Conservation (phyloP, 495 filamentous ascomycete genomes). For the Zalerion maritima region DNA sequence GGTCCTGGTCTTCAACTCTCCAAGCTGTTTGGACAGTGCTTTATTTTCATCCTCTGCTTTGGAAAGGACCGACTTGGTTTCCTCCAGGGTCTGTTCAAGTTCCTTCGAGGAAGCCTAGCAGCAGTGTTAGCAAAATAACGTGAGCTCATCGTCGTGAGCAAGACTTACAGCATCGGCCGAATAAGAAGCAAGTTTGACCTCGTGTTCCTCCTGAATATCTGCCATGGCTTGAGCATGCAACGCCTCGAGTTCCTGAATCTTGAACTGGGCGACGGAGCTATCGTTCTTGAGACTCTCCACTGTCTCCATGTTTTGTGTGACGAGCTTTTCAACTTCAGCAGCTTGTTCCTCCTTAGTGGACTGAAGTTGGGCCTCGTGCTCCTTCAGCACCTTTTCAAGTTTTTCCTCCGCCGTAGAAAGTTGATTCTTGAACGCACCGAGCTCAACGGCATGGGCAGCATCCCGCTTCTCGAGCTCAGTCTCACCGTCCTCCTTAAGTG, state of each 20-base stretch:
- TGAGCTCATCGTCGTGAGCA: slow-evolving; percentile 11
- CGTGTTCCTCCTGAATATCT: slow-evolving; percentile 25
- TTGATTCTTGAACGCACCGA: slow-evolving; percentile 10
- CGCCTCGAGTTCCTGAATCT: slow-evolving; percentile 15
- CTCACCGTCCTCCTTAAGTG: slow-evolving; percentile 14
- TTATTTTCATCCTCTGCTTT: slow-evolving; percentile 11
- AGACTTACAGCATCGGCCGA: no score
- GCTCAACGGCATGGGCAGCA: slow-evolving; percentile 19
- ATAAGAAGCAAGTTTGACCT: no score
- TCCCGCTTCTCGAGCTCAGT: slow-evolving; percentile 23
- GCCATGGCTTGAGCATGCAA: slow-evolving; percentile 28
- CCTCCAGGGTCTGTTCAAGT: slow-evolving; percentile 8
- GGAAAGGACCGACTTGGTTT: slow-evolving; percentile 12
- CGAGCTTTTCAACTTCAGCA: slow-evolving; percentile 33
- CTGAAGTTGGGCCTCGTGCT: slow-evolving; percentile 14
- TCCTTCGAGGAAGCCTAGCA: slow-evolving; percentile 10
- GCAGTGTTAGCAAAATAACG: slow-evolving; percentile 10
- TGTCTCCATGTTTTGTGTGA: slow-evolving; percentile 26
- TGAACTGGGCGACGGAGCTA: slow-evolving; percentile 14
- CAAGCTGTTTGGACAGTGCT: slow-evolving; percentile 9
- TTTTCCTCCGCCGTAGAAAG: slow-evolving; percentile 14
- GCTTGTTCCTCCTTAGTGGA: slow-evolving; percentile 25
- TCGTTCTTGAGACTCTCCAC: slow-evolving; percentile 24
- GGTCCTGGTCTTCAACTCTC: slow-evolving; percentile 17
- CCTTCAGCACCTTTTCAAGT: slow-evolving; percentile 15